Evolutionary conservation across 768 basidiomycete genomes (phyloP), one percentile per base, ranked within the genome.

Genomic region (Hysterangium stoloniferum): DNA sequence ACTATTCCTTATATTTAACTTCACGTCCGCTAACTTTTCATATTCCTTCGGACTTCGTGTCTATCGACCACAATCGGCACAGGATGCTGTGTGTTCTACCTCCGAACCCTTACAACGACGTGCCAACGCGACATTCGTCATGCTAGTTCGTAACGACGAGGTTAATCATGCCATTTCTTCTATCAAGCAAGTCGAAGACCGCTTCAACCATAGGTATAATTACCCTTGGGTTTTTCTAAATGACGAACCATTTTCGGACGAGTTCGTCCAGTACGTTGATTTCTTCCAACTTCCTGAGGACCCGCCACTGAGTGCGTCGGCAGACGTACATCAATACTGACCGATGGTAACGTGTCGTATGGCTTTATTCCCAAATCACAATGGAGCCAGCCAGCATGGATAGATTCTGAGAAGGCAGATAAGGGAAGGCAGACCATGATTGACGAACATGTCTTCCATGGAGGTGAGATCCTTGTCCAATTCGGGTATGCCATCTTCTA

Each of bases 151-250:
- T 35, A 88, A 87, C 60, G 66, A 68, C 28, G 85, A 88, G 53
- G 56, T 83, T 6, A 56, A 72, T n/a, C 72, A 74, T 15, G 76
- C 82, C 37, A 65, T 85, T 47, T 66, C 68, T 33, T 84, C 82
- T 55, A 80, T 92, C 57, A 76, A 76, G 55, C 77, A 85, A 63
- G 66, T 91, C 67, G 95, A 98, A 67, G 84, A 89, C 61, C 71
- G 85, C 34, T 96, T 96, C 70, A 97, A 97, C 66, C 68, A 71
- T 37, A 76, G 73, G 54, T 86, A 78, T 57, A 72, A 76, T 19
- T 95, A 96, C 60, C 88, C 90, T 4, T 96, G 87, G 64, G 82
- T 91, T 22, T 86, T 96, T 66, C 70, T 97, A 53, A 95, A 95
- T 62, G 92, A 96, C 43, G 77, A 78, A 55, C 77, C 79, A 0